phyloP scores from a whole-genome alignment of 768 basidiomycete genomes.

The Boletellus ananas region DNA sequence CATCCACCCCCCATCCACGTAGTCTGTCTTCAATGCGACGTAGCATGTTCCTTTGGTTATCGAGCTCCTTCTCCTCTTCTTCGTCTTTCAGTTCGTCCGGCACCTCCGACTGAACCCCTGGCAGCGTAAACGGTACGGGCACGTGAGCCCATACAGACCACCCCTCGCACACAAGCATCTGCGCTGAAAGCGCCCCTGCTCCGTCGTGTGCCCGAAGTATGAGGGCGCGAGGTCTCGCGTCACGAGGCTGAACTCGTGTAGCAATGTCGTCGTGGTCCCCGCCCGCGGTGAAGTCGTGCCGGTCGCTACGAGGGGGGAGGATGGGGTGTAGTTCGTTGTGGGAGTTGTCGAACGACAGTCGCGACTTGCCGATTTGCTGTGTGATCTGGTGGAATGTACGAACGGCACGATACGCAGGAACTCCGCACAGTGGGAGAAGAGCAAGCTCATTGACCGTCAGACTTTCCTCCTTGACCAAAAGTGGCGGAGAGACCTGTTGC shows the following conservation, averaged over 20 bases:
- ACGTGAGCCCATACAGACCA: constrained; percentile 77
- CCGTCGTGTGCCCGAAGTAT: constrained; percentile 75
- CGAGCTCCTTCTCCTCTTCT: constrained; percentile 34
- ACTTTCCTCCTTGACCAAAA: constrained; percentile 8
- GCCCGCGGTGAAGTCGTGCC: constrained; percentile 23
- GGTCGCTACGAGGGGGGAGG: constrained; percentile 22
- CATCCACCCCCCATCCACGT: constrained; percentile 70
- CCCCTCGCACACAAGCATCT: constrained; percentile 67
- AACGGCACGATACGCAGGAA: constrained; percentile 80
- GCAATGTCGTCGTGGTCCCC: constrained; percentile 19
- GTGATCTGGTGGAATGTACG: constrained; percentile 52
- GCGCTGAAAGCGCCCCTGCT: constrained; percentile 69
- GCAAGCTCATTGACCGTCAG: constrained; percentile 71
- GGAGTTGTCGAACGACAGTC: constrained; percentile 22
- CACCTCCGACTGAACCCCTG: constrained; percentile 34
- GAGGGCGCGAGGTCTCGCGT: constrained; percentile 42
- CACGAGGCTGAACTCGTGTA: constrained; percentile 4
- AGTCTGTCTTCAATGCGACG: constrained; percentile 49
- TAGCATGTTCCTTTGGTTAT: constrained; percentile 41
- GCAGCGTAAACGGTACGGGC: constrained; percentile 33
- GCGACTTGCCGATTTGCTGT: constrained; percentile 19
- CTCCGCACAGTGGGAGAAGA: constrained; percentile 71
- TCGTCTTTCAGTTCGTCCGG: constrained; percentile 31
- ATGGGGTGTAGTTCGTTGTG: constrained; percentile 29
- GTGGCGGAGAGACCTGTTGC: constrained; percentile 8